These are phyloP conservation scores for Psilocybe cubensis DNA, from an alignment of 768 basidiomycete species.

Conservation along the genomic window DNA sequence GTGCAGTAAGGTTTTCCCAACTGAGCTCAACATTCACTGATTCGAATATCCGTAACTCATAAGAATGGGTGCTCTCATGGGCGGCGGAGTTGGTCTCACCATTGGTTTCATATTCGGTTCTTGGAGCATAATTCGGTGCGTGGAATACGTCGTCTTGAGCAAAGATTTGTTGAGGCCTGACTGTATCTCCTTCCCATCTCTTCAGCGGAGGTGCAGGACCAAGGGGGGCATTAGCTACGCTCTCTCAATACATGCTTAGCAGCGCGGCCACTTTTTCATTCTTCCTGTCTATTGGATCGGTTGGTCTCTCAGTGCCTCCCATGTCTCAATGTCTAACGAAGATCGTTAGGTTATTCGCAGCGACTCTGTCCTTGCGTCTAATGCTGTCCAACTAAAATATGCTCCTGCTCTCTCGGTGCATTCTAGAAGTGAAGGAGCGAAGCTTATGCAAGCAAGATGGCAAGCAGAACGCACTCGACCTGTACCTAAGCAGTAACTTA, in stretches of 20 bases:
- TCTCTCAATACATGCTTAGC: conserved; percentile 98
- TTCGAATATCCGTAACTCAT: background rate
- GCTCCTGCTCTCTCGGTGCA: conserved; percentile 54
- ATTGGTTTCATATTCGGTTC: conserved; percentile 98
- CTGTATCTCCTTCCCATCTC: conserved; percentile 4
- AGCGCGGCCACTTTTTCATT: conserved; percentile 97
- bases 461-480: conserved; percentile 57
- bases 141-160: background rate
- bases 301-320: conserved; percentile 37
- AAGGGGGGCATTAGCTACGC: conserved; percentile 84
- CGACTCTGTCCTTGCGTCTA: conserved; percentile 62
- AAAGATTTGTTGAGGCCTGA: background rate
- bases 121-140: conserved; percentile 88
- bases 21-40: background rate
- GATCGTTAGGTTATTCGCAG: conserved; percentile 82
- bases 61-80: conserved; percentile 93
- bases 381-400: conserved; percentile 66
- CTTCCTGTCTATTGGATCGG: conserved; percentile 94
- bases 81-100: conserved; percentile 91
- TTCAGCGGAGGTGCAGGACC: conserved; percentile 88
- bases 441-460: conserved; percentile 78
- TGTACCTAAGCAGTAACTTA: conserved; percentile 16
- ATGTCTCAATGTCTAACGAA: conserved; percentile 1
- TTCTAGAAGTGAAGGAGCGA: conserved; percentile 69
- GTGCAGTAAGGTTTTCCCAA: conserved; percentile 4